Conservation (phyloP, 192 early-diverging fungal species). For the Podila epicladia region DNA sequence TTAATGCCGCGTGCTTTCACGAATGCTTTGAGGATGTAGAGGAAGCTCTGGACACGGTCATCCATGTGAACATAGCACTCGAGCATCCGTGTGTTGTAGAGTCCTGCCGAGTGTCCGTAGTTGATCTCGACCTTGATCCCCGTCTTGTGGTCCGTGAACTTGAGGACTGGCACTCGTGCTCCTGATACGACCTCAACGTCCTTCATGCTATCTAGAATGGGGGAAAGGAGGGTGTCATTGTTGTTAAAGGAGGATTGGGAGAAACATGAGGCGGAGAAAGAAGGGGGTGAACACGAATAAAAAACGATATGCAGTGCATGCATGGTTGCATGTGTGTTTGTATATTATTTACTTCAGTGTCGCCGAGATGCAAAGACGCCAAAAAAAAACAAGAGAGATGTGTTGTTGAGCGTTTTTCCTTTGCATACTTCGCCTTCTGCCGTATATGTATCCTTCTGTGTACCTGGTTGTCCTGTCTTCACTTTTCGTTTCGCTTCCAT, state of each 20-base stretch:
- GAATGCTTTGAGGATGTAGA: conserved; percentile 43
- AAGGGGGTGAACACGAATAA: background rate
- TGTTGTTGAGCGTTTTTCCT: too few relatives aligned
- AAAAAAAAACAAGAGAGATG: too few relatives aligned
- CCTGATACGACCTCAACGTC: conserved; percentile 41
- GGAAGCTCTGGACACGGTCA: conserved; percentile 35
- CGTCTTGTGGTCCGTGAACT: conserved; percentile 45
- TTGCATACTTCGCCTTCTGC: too few relatives aligned
- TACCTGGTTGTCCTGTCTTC: too few relatives aligned
- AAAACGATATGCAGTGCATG: too few relatives aligned
- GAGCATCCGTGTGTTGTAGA: conserved; percentile 45
- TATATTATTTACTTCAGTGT: too few relatives aligned
- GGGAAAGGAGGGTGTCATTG: too few relatives aligned
- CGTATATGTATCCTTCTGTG: too few relatives aligned
- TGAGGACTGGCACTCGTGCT: conserved; percentile 39
- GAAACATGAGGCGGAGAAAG: background rate
- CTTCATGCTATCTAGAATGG: conserved; percentile 47
- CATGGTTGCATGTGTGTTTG: too few relatives aligned
- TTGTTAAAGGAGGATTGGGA: background rate
- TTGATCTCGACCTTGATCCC: conserved; percentile 45
- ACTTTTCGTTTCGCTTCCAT: too few relatives aligned
- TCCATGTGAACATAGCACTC: conserved; percentile 45
- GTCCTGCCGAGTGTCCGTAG: conserved; percentile 40
- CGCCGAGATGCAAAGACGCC: too few relatives aligned
- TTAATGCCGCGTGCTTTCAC: conserved; percentile 50